A percentile compares a stretch with the other conserved stretches of the same genome.
These are phyloP conservation scores for Naganishia friedmannii DNA, from an alignment of 768 basidiomycete species.

Conservation along the genomic window DNA sequence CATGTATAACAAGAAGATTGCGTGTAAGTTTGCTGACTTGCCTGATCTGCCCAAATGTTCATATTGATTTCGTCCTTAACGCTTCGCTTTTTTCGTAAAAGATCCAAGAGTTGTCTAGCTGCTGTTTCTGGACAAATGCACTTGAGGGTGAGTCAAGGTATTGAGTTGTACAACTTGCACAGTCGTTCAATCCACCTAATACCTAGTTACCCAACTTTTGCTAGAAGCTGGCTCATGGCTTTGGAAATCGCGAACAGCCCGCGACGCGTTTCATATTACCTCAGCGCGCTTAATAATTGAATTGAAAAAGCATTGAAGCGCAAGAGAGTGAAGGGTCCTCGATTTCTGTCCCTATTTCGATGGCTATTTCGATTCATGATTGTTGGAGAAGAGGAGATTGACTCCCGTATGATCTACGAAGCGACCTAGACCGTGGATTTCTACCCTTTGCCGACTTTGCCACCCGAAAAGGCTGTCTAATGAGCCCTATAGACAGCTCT, in stretches of 20 bases:
- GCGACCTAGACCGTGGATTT: too few species aligned
- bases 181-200: background rate
- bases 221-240: conserved; percentile 8
- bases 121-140: background rate
- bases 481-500: too few species aligned
- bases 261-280: conserved; percentile 9
- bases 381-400: too few species aligned
- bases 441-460: too few species aligned
- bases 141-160: background rate
- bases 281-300: background rate
- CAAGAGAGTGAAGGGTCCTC: too few species aligned
- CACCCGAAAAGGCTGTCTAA: too few species aligned
- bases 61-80: background rate
- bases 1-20: background rate
- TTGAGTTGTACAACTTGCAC: too few species aligned
- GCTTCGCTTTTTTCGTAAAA: background rate
- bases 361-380: too few species aligned
- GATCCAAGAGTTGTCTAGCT: background rate
- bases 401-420: too few species aligned
- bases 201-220: conserved; percentile 5
- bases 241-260: background rate
- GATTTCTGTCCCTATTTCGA: too few species aligned
- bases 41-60: conserved; percentile 26
- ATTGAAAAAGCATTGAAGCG: background rate
- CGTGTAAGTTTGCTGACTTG: background rate